These are phyloP conservation scores for Debaryomyces prosopidis DNA, from an alignment of 805 yeast genomes.

Conservation along the genomic window DNA sequence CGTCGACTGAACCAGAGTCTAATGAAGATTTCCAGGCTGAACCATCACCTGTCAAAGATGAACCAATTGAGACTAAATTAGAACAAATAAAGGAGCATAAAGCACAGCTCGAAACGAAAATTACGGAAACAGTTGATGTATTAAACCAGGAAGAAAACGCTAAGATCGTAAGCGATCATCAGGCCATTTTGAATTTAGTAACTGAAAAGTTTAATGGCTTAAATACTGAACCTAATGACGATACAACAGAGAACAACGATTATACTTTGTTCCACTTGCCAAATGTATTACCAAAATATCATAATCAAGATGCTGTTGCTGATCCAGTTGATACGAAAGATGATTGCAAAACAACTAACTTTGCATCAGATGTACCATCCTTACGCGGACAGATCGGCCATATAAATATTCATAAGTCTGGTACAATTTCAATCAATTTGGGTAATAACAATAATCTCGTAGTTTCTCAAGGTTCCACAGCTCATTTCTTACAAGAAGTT, in stretches of 20 bases:
- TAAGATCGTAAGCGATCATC: conserved; percentile 33
- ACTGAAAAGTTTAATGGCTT: conserved; percentile 22
- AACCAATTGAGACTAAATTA: conserved; percentile 29
- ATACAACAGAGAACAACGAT: conserved; percentile 10
- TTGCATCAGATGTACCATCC: conserved; percentile 10
- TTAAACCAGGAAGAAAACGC: conserved; percentile 30
- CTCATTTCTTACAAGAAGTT: conserved; percentile 73
- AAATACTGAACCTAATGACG: conserved; percentile 10
- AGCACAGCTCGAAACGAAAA: conserved; percentile 28
- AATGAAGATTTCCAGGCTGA: conserved; percentile 5
- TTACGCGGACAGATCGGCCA: conserved; percentile 66
- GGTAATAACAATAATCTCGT: conserved; percentile 68
- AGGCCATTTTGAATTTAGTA: conserved; percentile 25
- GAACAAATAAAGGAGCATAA: conserved; percentile 23
- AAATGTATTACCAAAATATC: conserved; percentile 41
- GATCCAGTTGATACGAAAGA: conserved; percentile 2
- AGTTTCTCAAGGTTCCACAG: conserved; percentile 67
- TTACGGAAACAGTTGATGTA: conserved; percentile 27
- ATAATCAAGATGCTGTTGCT: conserved; percentile 4
- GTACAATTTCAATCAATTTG: conserved; percentile 71
- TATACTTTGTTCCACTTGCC: conserved; percentile 52
- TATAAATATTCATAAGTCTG: conserved; percentile 78
- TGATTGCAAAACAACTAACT: conserved; percentile 12
- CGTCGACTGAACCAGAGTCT: conserved; percentile 1
- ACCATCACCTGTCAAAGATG: conserved; percentile 26